A percentile compares a stretch with the other conserved stretches of the same genome.
Evolutionary conservation across 1,284 basidiomycete genomes (phyloP).

Genomic region (Wallemia mellicola): DNA sequence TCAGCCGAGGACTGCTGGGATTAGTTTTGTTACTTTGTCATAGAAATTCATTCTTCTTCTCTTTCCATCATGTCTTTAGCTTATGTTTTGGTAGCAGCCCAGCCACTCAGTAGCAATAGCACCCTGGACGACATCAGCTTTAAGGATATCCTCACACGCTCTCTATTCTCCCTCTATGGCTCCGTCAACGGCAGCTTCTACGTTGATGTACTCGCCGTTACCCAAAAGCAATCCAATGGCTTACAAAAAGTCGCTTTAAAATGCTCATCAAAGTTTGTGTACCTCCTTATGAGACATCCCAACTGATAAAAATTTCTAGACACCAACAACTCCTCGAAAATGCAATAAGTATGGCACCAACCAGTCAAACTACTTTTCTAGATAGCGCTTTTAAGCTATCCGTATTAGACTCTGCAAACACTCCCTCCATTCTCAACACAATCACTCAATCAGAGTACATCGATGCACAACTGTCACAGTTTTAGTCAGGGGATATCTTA

Average conservation of each 20-base stretch:
- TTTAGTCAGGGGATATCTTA: too few species aligned
- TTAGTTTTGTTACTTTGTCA: conserved; percentile 12
- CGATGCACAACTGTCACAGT: background rate
- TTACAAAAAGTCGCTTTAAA: background rate
- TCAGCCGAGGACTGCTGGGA: conserved; percentile 65
- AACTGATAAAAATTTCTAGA: background rate
- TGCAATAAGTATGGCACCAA: background rate
- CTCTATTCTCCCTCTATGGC: background rate
- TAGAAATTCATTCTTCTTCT: background rate
- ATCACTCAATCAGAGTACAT: background rate
- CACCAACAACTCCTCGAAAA: background rate
- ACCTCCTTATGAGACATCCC: background rate
- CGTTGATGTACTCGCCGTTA: background rate
- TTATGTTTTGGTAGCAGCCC: background rate
- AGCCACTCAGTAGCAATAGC: background rate
- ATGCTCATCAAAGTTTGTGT: background rate
- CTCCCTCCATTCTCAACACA: background rate
- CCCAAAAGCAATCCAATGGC: background rate
- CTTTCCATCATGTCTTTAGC: background rate
- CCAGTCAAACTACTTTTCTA: background rate
- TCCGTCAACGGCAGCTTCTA: background rate
- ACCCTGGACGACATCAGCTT: background rate
- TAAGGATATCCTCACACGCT: background rate
- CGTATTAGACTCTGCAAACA: background rate
- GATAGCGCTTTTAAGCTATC: background rate